A percentile compares a stretch with the other conserved stretches of the same genome.
phyloP scores from a whole-genome alignment of 805 yeast genomes.

The Clavispora santaluciae region DNA sequence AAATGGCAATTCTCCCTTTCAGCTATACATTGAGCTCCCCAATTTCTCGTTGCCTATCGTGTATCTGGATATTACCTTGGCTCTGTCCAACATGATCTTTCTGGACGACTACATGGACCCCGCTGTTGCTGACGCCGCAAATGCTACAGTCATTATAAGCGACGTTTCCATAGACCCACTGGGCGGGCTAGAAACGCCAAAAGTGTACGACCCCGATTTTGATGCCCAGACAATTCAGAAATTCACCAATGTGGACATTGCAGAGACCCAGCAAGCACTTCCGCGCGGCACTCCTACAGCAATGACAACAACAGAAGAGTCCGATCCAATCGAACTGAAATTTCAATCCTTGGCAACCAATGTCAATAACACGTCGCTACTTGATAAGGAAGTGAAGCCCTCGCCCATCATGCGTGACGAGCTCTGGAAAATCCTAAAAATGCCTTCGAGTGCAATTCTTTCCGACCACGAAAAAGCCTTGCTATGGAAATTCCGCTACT shows the following conservation, averaged over 20 bases:
- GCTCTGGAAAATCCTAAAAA: constrained; percentile 59
- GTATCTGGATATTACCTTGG: constrained; percentile 52
- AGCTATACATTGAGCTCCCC: constrained; percentile 42
- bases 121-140: constrained; percentile 7
- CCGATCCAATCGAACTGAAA: constrained; percentile 84
- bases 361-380: constrained; percentile 66
- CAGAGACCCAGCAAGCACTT: constrained; percentile 1
- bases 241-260: constrained; percentile 5
- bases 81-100: constrained; percentile 4
- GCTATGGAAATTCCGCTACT: constrained; percentile 89
- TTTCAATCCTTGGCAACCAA: constrained; percentile 76
- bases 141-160: constrained; percentile 33
- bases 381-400: constrained; percentile 86
- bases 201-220: constrained; percentile 44
- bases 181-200: constrained; percentile 6
- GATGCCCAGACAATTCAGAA: constrained; percentile 12
- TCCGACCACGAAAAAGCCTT: constrained; percentile 79
- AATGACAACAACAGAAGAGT: constrained; percentile 3
- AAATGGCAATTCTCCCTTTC: constrained; percentile 13
- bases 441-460: constrained; percentile 80
- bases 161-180: constrained; percentile 12
- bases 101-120: constrained; percentile 6
- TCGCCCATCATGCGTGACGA: constrained; percentile 77
- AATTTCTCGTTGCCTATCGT: constrained; percentile 71
- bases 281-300: neutral